Evolutionary conservation across 768 basidiomycete species (phyloP).

Genomic region (Lactarius hatsudake): DNA sequence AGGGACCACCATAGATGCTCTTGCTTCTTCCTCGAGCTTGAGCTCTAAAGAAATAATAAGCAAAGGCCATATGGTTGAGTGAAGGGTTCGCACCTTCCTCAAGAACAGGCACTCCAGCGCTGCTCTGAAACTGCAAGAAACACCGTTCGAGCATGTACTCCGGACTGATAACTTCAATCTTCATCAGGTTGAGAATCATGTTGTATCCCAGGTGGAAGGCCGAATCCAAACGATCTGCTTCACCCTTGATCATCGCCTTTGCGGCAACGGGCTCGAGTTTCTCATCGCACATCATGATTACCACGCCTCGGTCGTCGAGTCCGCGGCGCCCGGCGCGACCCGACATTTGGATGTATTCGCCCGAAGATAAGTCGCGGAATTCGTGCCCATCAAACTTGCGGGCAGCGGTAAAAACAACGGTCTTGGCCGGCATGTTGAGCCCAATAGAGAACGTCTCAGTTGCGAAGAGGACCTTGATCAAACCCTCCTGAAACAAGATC

Average conservation of each 20-base stretch:
- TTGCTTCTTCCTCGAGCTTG: constrained; percentile 63
- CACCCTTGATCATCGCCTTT: constrained; percentile 97
- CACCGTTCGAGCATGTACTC: constrained; percentile 97
- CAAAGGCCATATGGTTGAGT: neutral
- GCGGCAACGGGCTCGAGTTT: constrained; percentile 91
- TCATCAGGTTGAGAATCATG: constrained; percentile 97
- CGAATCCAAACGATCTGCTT: constrained; percentile 94
- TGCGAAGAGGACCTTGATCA: constrained; percentile 97
- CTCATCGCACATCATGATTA: constrained; percentile 99
- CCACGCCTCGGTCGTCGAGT: constrained; percentile 96
- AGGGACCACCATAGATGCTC: constrained; percentile 65
- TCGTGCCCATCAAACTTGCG: constrained; percentile 96
- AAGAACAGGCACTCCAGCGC: constrained; percentile 78
- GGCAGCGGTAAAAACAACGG: constrained; percentile 94
- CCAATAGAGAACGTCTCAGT: constrained; percentile 99
- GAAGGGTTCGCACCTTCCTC: constrained; percentile 62
- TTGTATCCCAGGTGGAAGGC: constrained; percentile 99
- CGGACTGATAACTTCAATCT: constrained; percentile 97
- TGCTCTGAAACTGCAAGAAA: constrained; percentile 99
- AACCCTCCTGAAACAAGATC: constrained; percentile 96
- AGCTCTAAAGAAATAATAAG: constrained; percentile 52
- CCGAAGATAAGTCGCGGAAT: constrained; percentile 87
- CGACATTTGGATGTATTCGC: constrained; percentile 99
- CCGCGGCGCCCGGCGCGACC: constrained; percentile 97
- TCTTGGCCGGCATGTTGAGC: constrained; percentile 99